These are phyloP conservation scores for Beta macrorhiza DNA, from an alignment of 179 eudicot genomes.

Conservation along the genomic window DNA sequence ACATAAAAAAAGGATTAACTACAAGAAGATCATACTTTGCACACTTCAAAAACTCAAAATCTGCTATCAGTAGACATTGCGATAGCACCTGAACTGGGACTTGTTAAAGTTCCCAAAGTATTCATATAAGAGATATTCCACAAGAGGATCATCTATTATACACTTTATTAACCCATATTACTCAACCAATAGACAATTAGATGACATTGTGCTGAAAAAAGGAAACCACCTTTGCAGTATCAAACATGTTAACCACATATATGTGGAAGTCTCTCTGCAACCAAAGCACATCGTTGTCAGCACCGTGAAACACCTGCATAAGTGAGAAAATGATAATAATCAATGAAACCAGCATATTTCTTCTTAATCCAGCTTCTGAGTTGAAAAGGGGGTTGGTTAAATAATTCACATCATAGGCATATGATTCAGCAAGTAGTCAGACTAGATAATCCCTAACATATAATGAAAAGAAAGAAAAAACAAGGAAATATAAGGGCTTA, in stretches of 20 bases:
- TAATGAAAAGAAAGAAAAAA: not conserved
- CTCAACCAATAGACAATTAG: not conserved
- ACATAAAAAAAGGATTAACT: not conserved
- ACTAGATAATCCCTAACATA: not conserved
- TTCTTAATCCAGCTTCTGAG: not conserved
- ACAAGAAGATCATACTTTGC: not conserved
- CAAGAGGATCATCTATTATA: not conserved
- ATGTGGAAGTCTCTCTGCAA: slow-evolving; percentile 97
- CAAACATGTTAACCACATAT: slow-evolving; percentile 86
- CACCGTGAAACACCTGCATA: slow-evolving; percentile 88
- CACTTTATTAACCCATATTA: not conserved
- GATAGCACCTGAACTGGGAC: not conserved
- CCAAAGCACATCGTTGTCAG: slow-evolving; percentile 96
- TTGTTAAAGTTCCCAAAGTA: not conserved
- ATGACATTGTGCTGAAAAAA: slow-evolving; percentile 3
- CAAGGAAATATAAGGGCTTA: not conserved
- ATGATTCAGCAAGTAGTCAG: slow-evolving; percentile 1
- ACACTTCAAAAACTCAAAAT: not conserved
- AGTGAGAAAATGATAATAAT: slow-evolving; percentile 6
- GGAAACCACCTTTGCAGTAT: slow-evolving; percentile 80
- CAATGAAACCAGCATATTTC: not conserved
- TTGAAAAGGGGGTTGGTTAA: not conserved
- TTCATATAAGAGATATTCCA: not conserved
- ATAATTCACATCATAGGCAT: not conserved
- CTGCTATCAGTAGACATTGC: not conserved